Conservation (phyloP, 2,329 filamentous ascomycete genomes). For the Diplocarpon rosae region DNA sequence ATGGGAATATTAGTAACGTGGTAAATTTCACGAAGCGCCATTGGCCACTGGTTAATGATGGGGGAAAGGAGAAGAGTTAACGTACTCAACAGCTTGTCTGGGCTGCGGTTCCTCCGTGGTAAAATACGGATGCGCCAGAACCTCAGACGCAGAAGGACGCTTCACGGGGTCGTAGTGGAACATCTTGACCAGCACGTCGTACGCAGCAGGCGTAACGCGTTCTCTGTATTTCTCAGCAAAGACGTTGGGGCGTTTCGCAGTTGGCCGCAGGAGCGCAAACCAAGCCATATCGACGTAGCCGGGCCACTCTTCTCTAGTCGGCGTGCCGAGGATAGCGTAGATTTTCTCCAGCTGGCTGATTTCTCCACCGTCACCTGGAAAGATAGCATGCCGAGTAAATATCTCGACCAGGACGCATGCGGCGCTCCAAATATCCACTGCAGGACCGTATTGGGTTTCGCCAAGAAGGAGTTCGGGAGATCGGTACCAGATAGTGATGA, state of each 20-base stretch:
- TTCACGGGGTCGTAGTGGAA: slow-evolving; percentile 81
- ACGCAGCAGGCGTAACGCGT: slow-evolving; percentile 65
- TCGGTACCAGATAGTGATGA: slow-evolving; percentile 98
- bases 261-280: slow-evolving; percentile 84
- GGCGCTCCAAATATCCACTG: slow-evolving; percentile 93
- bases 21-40: background rate
- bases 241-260: slow-evolving; percentile 57
- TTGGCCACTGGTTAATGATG: background rate
- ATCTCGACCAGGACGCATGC: slow-evolving; percentile 96
- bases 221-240: slow-evolving; percentile 80
- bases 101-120: slow-evolving; percentile 66
- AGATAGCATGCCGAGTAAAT: slow-evolving; percentile 86
- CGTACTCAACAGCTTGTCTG: slow-evolving; percentile 71
- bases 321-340: slow-evolving; percentile 85
- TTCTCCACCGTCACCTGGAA: slow-evolving; percentile 91
- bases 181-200: slow-evolving; percentile 73
- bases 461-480: slow-evolving; percentile 83
- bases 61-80: slow-evolving; percentile 20
- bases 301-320: slow-evolving; percentile 76
- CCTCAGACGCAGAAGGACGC: slow-evolving; percentile 72
- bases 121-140: slow-evolving; percentile 84
- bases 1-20: slow-evolving; percentile 19
- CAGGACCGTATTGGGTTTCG: slow-evolving; percentile 80
- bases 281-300: slow-evolving; percentile 87
- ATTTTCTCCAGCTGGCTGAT: slow-evolving; percentile 94